phyloP scores from a whole-genome alignment of 139 green algal species.

The Desmodesmus armatus region DNA sequence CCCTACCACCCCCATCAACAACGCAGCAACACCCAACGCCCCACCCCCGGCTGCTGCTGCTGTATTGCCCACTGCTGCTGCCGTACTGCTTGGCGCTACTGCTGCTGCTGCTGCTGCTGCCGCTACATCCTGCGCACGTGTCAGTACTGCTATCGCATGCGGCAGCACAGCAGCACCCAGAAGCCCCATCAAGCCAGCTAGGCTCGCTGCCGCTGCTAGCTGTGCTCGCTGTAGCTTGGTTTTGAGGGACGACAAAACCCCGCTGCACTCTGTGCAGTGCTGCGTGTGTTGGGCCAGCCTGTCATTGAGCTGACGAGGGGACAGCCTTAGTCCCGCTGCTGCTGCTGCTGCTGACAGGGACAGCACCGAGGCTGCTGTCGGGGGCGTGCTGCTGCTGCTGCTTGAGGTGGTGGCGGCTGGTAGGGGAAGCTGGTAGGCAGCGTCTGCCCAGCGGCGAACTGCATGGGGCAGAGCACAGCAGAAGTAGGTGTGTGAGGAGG shows the following conservation, averaged over 20 bases:
- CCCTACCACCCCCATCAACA: background rate
- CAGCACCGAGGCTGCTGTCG: background rate
- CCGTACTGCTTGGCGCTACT: no score
- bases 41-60: background rate
- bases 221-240: background rate
- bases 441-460: background rate
- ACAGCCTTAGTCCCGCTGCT: background rate
- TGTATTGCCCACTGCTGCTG: no score
- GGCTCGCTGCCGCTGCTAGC: background rate
- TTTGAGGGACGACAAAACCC: background rate
- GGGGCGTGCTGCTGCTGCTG: background rate
- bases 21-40: background rate
- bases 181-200: background rate
- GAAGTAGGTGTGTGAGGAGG: background rate
- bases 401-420: no score
- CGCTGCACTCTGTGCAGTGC: background rate
- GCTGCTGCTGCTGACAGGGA: constrained; percentile 10
- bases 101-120: background rate
- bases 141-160: background rate
- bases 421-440: background rate
- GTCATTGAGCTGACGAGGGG: background rate
- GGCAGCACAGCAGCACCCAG: background rate
- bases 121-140: no score
- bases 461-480: background rate
- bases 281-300: background rate